Evolutionary conservation across 2,329 filamentous ascomycete genomes (phyloP).

Genomic region (Pseudocercospora eumusae): DNA sequence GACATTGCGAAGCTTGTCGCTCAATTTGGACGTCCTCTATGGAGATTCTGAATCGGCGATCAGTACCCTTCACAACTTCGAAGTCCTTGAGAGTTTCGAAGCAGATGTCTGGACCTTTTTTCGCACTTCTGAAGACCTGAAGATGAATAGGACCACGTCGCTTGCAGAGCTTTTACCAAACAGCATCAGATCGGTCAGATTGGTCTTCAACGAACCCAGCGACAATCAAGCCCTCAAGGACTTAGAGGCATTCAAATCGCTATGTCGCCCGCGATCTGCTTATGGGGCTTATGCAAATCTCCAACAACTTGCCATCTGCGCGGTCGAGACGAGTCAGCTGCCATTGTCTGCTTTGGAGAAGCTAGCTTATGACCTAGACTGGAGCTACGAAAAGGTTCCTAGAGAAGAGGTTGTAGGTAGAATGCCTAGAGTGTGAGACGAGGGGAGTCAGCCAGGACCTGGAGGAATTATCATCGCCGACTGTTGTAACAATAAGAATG

Average conservation of each 20-base stretch:
- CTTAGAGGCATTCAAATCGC: background rate
- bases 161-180: background rate
- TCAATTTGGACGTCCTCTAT: conserved; percentile 8
- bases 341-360: background rate
- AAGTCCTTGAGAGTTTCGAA: conserved; percentile 11
- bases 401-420: background rate
- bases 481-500: too few species aligned
- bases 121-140: background rate
- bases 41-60: conserved; percentile 14
- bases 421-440: background rate
- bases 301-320: background rate
- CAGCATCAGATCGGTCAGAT: background rate
- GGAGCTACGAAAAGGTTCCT: background rate
- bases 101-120: conserved; percentile 7
- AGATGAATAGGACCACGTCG: background rate
- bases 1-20: conserved; percentile 4
- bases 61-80: conserved; percentile 12
- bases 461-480: too few species aligned
- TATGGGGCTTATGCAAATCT: background rate
- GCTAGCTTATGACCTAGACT: background rate
- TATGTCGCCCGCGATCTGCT: background rate
- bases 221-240: background rate
- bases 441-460: background rate
- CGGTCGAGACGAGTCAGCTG: background rate
- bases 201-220: background rate